Percentiles rank a stretch among this genome's conserved stretches.
Evolutionary conservation across 257 asterid genomes (phyloP).

Genomic region (Scutellaria barbata): DNA sequence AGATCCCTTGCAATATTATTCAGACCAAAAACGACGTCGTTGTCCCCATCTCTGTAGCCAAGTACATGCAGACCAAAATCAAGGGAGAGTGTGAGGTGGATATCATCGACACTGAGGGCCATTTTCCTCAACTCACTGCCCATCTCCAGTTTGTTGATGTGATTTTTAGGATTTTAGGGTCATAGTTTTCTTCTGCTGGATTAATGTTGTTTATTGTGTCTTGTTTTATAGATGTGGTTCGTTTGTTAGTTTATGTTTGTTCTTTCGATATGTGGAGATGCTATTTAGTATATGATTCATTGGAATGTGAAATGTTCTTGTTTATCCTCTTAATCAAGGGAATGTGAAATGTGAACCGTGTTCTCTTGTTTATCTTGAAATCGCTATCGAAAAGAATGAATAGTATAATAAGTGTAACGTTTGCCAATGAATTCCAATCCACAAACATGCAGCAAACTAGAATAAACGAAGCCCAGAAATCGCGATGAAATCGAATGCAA

Average conservation of each 20-base stretch:
- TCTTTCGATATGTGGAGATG: too few relatives aligned
- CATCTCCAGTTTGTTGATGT: slow-evolving; percentile 54
- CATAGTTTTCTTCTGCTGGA: background rate
- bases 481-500: too few relatives aligned
- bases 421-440: too few relatives aligned
- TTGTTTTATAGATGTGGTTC: background rate
- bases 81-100: slow-evolving; percentile 52
- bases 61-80: slow-evolving; percentile 55
- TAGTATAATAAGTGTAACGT: too few relatives aligned
- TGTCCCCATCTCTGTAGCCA: slow-evolving; percentile 67
- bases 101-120: slow-evolving; percentile 62
- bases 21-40: slow-evolving; percentile 58
- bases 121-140: slow-evolving; percentile 85
- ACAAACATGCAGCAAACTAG: too few relatives aligned
- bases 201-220: background rate
- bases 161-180: slow-evolving; percentile 44
- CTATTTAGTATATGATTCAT: too few relatives aligned
- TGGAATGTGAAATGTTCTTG: too few relatives aligned
- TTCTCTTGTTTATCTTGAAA: too few relatives aligned
- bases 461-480: too few relatives aligned
- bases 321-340: too few relatives aligned
- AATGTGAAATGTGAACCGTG: too few relatives aligned
- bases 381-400: too few relatives aligned
- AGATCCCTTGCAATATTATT: slow-evolving; percentile 59
- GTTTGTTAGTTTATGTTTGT: background rate